Evolutionary conservation across 768 basidiomycete genomes (phyloP).

Genomic region (Scleroderma bovista): DNA sequence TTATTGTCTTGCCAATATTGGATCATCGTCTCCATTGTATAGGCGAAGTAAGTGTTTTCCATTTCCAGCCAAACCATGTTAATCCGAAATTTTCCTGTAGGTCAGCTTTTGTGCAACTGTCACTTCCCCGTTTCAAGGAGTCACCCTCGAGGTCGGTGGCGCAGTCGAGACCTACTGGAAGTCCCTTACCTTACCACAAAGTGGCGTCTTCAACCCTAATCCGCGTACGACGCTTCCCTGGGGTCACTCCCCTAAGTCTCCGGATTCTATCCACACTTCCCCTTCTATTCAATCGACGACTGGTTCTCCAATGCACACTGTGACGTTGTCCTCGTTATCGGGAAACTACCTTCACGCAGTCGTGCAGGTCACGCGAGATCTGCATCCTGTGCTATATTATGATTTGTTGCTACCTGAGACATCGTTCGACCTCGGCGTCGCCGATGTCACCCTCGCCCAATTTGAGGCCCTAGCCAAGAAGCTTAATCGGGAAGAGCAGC

Average conservation of each 20-base stretch:
- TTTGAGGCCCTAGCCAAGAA: constrained; percentile 62
- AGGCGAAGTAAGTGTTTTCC: constrained; percentile 62
- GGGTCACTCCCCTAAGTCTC: constrained; percentile 28
- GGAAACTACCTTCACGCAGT: constrained; percentile 85
- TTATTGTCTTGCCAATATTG: constrained; percentile 71
- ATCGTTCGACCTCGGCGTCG: constrained; percentile 71
- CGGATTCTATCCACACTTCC: constrained; percentile 60
- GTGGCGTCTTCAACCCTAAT: constrained; percentile 25
- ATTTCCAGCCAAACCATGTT: neutral
- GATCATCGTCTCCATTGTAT: constrained; percentile 92
- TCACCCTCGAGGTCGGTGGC: constrained; percentile 91
- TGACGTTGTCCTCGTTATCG: constrained; percentile 84
- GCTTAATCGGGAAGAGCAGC: constrained; percentile 38
- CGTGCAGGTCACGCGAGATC: constrained; percentile 89
- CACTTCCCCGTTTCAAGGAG: constrained; percentile 85
- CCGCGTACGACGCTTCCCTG: constrained; percentile 34
- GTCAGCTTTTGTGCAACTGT: constrained; percentile 85
- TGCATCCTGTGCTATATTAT: constrained; percentile 80
- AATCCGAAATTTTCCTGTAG: constrained; percentile 32
- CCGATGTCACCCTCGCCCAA: constrained; percentile 79
- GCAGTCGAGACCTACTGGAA: constrained; percentile 99
- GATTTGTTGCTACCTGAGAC: constrained; percentile 72
- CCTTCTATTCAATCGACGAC: constrained; percentile 58
- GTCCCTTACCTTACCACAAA: constrained; percentile 42
- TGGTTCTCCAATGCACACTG: constrained; percentile 44